Conservation (phyloP, 176 grass and related monocot species). For the Olyra latifolia region DNA sequence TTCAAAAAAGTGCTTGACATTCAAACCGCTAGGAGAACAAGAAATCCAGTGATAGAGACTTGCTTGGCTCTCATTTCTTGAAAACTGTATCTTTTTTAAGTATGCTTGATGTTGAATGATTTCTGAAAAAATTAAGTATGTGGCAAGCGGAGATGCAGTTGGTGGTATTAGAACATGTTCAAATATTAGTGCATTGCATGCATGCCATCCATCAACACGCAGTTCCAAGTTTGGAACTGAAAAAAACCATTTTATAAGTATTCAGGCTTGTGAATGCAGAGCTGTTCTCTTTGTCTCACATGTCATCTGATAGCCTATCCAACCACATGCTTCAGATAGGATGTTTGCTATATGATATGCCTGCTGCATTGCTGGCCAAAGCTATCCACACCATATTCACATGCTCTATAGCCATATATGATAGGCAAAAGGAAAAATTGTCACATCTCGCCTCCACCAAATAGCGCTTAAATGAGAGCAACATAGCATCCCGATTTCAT, state of each 20-base stretch:
- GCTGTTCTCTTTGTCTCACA: conserved; percentile 11
- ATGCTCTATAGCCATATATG: background rate
- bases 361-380: conserved; percentile 18
- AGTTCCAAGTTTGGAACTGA: background rate
- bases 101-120: background rate
- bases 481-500: background rate
- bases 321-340: conserved; percentile 8
- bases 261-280: background rate
- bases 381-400: conserved; percentile 17
- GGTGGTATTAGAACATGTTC: background rate
- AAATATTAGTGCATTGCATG: background rate
- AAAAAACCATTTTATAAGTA: background rate
- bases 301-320: conserved; percentile 22
- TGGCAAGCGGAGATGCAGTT: conserved; percentile 10
- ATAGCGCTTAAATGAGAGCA: background rate
- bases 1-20: background rate
- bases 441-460: background rate
- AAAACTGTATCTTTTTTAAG: background rate
- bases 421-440: background rate
- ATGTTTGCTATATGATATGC: conserved; percentile 41
- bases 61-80: conserved; percentile 12
- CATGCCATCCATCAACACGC: conserved; percentile 14
- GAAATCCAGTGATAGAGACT: background rate
- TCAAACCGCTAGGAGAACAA: conserved; percentile 2
- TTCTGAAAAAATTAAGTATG: background rate